phyloP scores from a whole-genome alignment of 495 filamentous ascomycete species.

The Aspergillus wentii region DNA sequence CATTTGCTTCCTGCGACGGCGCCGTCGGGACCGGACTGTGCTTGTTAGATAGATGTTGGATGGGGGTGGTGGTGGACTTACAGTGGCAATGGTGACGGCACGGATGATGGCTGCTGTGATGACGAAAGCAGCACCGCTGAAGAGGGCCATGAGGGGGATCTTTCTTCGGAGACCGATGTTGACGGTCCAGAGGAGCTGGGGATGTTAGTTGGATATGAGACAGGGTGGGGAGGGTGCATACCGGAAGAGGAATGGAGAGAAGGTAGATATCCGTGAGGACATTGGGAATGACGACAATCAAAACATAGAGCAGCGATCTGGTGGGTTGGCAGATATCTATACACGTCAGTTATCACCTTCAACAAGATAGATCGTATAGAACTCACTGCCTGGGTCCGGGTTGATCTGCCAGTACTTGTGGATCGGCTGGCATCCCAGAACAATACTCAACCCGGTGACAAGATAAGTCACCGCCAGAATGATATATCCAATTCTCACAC shows the following conservation, averaged over 20 bases:
- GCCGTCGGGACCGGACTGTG: constrained; percentile 21
- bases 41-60: neutral
- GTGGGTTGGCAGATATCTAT: constrained; percentile 35
- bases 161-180: constrained; percentile 42
- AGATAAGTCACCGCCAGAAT: constrained; percentile 42
- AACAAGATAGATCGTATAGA: neutral
- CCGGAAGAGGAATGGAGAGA: constrained; percentile 45
- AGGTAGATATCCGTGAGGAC: constrained; percentile 48
- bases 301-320: constrained; percentile 26
- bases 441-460: constrained; percentile 37
- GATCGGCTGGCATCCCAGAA: constrained; percentile 44
- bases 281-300: constrained; percentile 39
- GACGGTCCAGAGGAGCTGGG: constrained; percentile 41
- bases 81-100: constrained; percentile 44
- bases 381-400: constrained; percentile 46
- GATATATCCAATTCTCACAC: constrained; percentile 41
- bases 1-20: constrained; percentile 45
- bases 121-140: constrained; percentile 51
- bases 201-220: no score
- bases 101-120: constrained; percentile 53
- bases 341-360: constrained; percentile 7
- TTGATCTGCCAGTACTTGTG: constrained; percentile 47
- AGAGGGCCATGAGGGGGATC: constrained; percentile 43
- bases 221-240: no score
- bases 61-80: constrained; percentile 14